These are phyloP conservation scores for Physcia stellaris DNA, from an alignment of 495 filamentous ascomycete species.

Conservation along the genomic window DNA sequence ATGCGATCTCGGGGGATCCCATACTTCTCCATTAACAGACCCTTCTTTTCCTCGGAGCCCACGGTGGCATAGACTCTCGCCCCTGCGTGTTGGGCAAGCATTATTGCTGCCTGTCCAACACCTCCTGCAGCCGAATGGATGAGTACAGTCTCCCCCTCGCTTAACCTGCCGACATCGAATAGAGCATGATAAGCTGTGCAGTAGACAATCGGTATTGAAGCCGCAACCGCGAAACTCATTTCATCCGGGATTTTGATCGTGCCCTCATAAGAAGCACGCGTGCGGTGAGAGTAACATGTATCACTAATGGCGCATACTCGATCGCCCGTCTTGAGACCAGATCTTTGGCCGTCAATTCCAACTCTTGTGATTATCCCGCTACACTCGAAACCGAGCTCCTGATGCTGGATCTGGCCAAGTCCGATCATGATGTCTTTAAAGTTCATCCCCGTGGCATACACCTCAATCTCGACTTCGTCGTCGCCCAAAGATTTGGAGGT, in stretches of 20 bases:
- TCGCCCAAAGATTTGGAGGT: conserved; percentile 1
- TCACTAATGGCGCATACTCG: conserved; percentile 21
- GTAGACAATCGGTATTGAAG: conserved; percentile 9
- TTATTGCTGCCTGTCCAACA: conserved; percentile 50
- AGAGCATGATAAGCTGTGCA: conserved; percentile 8
- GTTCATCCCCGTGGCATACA: conserved; percentile 14
- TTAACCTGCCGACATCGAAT: conserved; percentile 5
- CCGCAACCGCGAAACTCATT: conserved; percentile 10
- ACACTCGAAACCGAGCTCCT: conserved; percentile 36
- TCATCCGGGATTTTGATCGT: conserved; percentile 13
- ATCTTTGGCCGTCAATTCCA: conserved; percentile 29
- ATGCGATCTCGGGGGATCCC: conserved; percentile 8
- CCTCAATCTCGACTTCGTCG: conserved; percentile 13
- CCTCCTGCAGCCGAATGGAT: conserved; percentile 47
- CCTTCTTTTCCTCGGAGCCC: conserved; percentile 19
- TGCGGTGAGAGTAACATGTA: background rate
- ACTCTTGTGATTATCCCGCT: conserved; percentile 39
- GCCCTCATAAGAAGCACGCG: background rate
- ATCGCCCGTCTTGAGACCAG: conserved; percentile 36
- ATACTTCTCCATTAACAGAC: conserved; percentile 7
- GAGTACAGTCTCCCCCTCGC: conserved; percentile 39
- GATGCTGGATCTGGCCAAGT: conserved; percentile 24
- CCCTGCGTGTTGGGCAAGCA: conserved; percentile 36
- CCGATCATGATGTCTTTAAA: conserved; percentile 21
- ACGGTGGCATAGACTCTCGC: conserved; percentile 14